These are phyloP conservation scores for Populus deltoides DNA, from an alignment of 345 rosid species.

Conservation along the genomic window DNA sequence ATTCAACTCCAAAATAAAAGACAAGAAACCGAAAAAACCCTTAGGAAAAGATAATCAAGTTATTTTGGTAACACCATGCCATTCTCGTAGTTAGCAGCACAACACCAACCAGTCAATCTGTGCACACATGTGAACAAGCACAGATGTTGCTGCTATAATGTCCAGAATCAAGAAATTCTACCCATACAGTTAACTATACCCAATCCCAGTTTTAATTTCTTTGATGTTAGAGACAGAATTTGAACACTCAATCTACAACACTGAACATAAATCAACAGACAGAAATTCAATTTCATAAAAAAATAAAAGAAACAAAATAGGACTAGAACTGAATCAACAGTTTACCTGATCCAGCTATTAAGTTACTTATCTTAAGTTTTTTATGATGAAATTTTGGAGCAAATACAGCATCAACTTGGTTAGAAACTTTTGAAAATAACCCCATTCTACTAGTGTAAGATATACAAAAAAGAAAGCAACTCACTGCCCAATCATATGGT, in stretches of 20 bases:
- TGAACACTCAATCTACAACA: neutral
- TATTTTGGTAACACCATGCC: neutral
- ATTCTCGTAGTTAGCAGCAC: neutral
- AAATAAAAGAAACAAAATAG: neutral
- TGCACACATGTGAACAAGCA: neutral
- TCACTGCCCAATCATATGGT: constrained; percentile 97
- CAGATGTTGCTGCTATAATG: neutral
- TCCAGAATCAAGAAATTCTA: neutral
- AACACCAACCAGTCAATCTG: neutral
- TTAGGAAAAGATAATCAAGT: neutral
- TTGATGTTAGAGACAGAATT: neutral
- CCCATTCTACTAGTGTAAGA: neutral
- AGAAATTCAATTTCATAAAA: neutral
- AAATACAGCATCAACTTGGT: neutral
- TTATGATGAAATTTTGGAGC: neutral
- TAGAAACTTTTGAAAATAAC: neutral
- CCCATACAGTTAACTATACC: neutral
- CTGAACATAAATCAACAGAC: neutral
- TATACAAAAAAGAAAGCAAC: constrained; percentile 23
- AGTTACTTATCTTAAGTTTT: neutral
- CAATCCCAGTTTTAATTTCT: neutral
- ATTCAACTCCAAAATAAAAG: neutral
- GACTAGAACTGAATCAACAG: neutral
- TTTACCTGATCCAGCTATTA: neutral
- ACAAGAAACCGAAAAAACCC: neutral